A percentile compares a stretch with the other conserved stretches of the same genome.
Conservation (phyloP, 2,329 filamentous ascomycete species). For the Pyrenophora teres region DNA sequence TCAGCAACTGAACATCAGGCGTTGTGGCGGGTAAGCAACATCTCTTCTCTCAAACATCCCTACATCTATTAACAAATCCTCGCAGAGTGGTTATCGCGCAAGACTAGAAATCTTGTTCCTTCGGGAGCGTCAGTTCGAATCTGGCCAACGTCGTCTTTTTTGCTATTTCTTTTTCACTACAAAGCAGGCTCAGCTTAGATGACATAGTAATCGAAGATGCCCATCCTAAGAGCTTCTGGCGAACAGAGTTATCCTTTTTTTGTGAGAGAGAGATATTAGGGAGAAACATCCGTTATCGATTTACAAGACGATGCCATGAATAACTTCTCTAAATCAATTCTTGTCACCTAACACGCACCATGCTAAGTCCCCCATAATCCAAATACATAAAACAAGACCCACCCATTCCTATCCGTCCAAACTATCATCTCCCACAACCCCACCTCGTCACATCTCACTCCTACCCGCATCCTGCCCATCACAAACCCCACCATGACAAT, state of each 20-base stretch:
- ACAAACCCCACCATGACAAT: constrained; percentile 22
- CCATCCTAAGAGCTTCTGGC: too few relatives aligned
- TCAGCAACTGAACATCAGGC: neutral
- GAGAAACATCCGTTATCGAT: too few relatives aligned
- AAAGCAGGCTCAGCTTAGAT: too few relatives aligned
- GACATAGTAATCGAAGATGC: too few relatives aligned
- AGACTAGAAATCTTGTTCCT: constrained; percentile 20
- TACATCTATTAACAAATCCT: neutral
- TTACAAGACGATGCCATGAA: too few relatives aligned
- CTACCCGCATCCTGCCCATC: constrained; percentile 9
- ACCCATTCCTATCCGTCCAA: neutral
- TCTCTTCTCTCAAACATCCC: too few relatives aligned
- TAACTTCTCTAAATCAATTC: too few relatives aligned
- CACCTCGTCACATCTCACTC: neutral
- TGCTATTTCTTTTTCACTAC: neutral
- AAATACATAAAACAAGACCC: too few relatives aligned
- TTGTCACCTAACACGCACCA: too few relatives aligned
- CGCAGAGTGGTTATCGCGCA: constrained; percentile 16
- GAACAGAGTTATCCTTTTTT: too few relatives aligned
- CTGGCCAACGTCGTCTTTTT: constrained; percentile 16
- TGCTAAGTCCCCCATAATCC: too few relatives aligned
- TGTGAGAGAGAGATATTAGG: too few relatives aligned
- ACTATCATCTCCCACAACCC: neutral
- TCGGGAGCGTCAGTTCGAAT: constrained; percentile 19
- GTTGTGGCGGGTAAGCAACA: constrained; percentile 2